Evolutionary conservation across 345 rosid genomes (phyloP).

Genomic region (Erodium maritimum): DNA sequence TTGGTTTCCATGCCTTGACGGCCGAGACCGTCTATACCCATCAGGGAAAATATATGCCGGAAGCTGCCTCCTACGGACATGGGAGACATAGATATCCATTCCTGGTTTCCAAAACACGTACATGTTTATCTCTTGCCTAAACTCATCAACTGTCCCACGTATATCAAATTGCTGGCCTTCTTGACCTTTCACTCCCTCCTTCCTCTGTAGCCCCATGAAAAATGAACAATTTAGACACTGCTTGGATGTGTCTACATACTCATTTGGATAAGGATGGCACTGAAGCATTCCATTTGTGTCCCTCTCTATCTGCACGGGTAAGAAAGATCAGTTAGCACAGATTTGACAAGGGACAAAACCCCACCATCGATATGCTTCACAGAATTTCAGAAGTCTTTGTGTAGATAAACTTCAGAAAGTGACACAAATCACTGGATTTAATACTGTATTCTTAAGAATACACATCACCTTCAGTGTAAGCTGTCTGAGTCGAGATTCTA

Average conservation of each 20-base stretch:
- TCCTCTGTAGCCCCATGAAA: conserved; percentile 63
- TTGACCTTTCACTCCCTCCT: conserved; percentile 39
- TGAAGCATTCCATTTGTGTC: conserved; percentile 55
- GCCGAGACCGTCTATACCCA: conserved; percentile 25
- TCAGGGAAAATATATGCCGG: conserved; percentile 46
- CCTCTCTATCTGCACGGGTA: conserved; percentile 43
- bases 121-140: conserved; percentile 34
- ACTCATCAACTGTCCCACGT: conserved; percentile 46
- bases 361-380: not conserved
- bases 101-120: conserved; percentile 59
- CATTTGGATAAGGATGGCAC: conserved; percentile 62
- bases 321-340: not conserved
- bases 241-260: conserved; percentile 32
- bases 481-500: conserved; percentile 63
- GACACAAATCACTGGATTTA: not conserved
- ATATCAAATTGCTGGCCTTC: conserved; percentile 70
- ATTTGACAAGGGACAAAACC: not conserved
- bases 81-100: conserved; percentile 60
- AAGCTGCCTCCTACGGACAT: conserved; percentile 48
- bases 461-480: conserved; percentile 44
- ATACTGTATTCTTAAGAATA: not conserved
- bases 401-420: not conserved
- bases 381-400: not conserved
- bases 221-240: conserved; percentile 40
- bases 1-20: conserved; percentile 15